Conservation (phyloP, 2,329 filamentous ascomycete species). For the Cercospora nicotianae region DNA sequence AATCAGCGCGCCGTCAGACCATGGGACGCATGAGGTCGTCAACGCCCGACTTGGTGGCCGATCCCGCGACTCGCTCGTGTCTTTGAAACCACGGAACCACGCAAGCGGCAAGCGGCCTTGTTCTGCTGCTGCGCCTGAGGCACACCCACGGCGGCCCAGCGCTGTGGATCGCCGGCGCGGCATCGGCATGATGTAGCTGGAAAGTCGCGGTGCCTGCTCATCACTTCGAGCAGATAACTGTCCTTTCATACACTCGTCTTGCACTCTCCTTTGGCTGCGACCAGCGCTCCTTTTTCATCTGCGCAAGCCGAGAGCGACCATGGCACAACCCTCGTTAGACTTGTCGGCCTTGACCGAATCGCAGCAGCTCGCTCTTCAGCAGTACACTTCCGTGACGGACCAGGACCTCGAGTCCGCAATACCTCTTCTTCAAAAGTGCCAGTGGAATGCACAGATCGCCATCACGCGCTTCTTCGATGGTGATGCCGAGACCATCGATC, state of each 20-base stretch:
- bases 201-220: not conserved
- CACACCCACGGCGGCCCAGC: not conserved
- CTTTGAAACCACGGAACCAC: not conserved
- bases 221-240: not conserved
- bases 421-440: constrained; percentile 75
- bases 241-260: not conserved
- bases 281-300: not conserved
- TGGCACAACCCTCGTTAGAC: constrained; percentile 46
- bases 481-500: constrained; percentile 83
- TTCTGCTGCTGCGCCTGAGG: not conserved
- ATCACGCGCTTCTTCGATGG: constrained; percentile 98
- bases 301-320: not conserved
- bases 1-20: not conserved
- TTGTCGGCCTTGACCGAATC: constrained; percentile 69
- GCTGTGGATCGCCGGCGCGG: constrained; percentile 4
- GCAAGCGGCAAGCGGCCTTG: not conserved
- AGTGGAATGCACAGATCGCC: constrained; percentile 98
- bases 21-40: constrained; percentile 3
- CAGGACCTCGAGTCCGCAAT: constrained; percentile 76
- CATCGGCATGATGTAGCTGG: constrained; percentile 5
- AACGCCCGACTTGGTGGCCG: not conserved
- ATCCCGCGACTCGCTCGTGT: not conserved
- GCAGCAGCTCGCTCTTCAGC: constrained; percentile 82
- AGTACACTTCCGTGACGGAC: constrained; percentile 84
- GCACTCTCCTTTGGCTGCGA: not conserved